Conservation (phyloP, 768 basidiomycete genomes). For the Serendipita indica region DNA sequence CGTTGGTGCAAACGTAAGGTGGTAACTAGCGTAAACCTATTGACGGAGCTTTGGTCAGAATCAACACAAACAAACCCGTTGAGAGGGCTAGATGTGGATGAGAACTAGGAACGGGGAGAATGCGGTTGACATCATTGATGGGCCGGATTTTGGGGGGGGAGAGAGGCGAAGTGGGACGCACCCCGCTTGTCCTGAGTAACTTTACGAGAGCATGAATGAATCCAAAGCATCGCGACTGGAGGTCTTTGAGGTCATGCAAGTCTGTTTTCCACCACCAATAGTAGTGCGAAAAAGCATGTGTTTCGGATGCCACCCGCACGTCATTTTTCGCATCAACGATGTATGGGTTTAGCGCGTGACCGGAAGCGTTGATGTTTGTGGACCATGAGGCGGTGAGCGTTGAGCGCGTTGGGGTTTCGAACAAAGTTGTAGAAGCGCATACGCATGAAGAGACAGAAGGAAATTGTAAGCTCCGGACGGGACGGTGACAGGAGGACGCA, state of each 20-base stretch:
- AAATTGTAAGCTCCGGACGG: not conserved
- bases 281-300: too few species aligned
- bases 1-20: conserved; percentile 44
- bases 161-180: conserved; percentile 23
- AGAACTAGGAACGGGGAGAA: conserved; percentile 3
- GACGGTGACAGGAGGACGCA: conserved; percentile 21
- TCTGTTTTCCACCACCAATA: conserved; percentile 19
- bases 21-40: conserved; percentile 49
- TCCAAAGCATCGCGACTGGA: conserved; percentile 43
- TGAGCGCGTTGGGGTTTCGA: not conserved
- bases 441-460: not conserved
- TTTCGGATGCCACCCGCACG: not conserved
- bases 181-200: conserved; percentile 44
- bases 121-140: not conserved
- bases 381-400: conserved; percentile 24
- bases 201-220: conserved; percentile 52
- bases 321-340: conserved; percentile 22
- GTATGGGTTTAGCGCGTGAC: conserved; percentile 24
- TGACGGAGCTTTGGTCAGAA: conserved; percentile 11
- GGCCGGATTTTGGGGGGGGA: too few species aligned
- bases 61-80: conserved; percentile 6
- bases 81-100: conserved; percentile 8
- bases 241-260: conserved; percentile 52
- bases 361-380: conserved; percentile 7
- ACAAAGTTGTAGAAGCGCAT: conserved; percentile 4